Conservation (phyloP, 169 alveolate genomes). For the Eimeria acervulina region DNA sequence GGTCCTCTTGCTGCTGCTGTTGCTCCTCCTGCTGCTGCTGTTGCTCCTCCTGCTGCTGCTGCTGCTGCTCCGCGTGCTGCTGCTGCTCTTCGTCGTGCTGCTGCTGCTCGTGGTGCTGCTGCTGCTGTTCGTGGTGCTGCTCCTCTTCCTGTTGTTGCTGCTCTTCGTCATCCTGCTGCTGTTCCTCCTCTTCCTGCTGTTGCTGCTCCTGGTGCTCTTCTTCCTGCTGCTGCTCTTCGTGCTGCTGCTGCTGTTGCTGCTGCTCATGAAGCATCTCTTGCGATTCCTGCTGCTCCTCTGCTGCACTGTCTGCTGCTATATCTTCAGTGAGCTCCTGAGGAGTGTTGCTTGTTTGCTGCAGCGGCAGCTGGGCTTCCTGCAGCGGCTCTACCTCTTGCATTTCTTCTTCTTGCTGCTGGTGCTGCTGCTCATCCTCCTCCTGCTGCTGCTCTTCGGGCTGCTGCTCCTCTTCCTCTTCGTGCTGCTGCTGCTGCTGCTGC, state of each 20-base stretch:
- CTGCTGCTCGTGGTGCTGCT: conserved; percentile 50
- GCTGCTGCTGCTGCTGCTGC: conserved; percentile 24
- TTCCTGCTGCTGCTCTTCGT: conserved; percentile 34
- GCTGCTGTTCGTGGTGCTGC: conserved; percentile 64
- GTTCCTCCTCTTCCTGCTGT: conserved; percentile 45
- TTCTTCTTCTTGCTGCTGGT: background rate
- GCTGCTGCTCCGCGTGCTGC: background rate
- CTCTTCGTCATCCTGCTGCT: background rate
- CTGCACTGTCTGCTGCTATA: background rate
- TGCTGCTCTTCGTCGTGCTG: conserved; percentile 27
- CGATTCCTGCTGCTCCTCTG: conserved; percentile 48
- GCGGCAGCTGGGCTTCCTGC: background rate
- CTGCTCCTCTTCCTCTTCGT: too few relatives aligned
- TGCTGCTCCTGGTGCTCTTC: conserved; percentile 56
- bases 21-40: background rate
- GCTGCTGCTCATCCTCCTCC: conserved; percentile 14
- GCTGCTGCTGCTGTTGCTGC: conserved; percentile 64
- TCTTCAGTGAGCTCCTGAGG: background rate
- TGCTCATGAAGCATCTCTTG: background rate
- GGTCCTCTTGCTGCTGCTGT: background rate
- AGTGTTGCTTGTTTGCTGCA: background rate
- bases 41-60: background rate
- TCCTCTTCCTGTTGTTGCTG: conserved; percentile 6
- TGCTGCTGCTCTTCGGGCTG: too few relatives aligned
- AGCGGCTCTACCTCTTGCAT: background rate